Base-by-base conservation (phyloP, 2,329 filamentous ascomycete species). In the Aurifilum marmelostoma region DNA sequence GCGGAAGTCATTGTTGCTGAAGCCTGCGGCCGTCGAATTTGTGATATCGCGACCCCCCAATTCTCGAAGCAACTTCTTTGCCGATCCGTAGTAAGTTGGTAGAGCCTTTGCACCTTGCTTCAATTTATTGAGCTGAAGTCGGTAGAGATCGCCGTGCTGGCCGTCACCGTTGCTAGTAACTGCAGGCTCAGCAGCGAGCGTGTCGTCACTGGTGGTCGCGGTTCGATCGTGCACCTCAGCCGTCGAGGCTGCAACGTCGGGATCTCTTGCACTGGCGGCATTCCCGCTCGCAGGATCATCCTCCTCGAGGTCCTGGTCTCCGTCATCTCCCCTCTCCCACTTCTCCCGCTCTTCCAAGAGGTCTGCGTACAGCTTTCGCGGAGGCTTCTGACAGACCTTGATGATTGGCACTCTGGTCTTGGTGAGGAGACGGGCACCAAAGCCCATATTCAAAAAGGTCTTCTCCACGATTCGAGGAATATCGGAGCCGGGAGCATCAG, bases 381-480 rank as follows among this genome's bases (percentile, higher is more conserved):
- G 84, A 2, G 93, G 93, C 56, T 81, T 86, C 76, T 95, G 86
- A 75, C 93, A 97, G 21, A 97, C 84, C 76, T 97, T 96, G 77
- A 97, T 90, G 73, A 97, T 97, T 0, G 94, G 93, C 3, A 97
- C 91, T 71, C 93, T 86, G 1, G 93, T 96, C 66, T 89, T 88
- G 1, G 91, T 92, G 2, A 97, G 83, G 3, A 97, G 83, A 5
- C 92, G 87, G 21, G 92, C 93, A 2, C 93, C 93, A 72, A 92
- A 88, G 0, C 92, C 92, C 37, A 86, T 81, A 21, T 91, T 85
- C 6, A 97, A 83, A 16, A 97, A 85, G 3, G 87, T 88, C 76
- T 90, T 92, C 76, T 97, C 93, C 2, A 97, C 79, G 8, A 94
- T 76, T 32, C 92, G 87, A 1, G 93, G 93, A 67, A 96, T 89